Conservation (phyloP, 2,329 filamentous ascomycete genomes). For the Pezicula rhizophila region DNA sequence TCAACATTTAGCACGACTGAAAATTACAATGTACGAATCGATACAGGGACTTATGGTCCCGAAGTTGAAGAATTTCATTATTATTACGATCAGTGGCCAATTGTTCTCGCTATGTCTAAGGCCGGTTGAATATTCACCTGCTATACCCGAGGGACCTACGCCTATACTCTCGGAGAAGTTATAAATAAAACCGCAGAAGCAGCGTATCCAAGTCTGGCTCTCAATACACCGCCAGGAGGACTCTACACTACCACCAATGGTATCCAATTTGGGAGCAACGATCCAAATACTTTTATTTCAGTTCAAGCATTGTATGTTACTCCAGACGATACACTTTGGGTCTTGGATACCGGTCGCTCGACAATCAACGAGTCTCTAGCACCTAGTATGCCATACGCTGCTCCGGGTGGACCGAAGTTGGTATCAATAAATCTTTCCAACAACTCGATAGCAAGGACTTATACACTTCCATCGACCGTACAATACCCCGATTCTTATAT, state of each 20-base stretch:
- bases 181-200: slow-evolving; percentile 40
- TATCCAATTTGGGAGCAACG: slow-evolving; percentile 38
- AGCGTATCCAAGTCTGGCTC: slow-evolving; percentile 36
- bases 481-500: slow-evolving; percentile 40
- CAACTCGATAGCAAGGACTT: slow-evolving; percentile 27
- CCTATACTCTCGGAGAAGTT: slow-evolving; percentile 40
- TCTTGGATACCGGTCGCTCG: slow-evolving; percentile 38
- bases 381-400: slow-evolving; percentile 36
- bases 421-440: slow-evolving; percentile 35
- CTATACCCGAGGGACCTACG: no score
- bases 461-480: slow-evolving; percentile 35
- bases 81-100: no score
- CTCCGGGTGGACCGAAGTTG: slow-evolving; percentile 38
- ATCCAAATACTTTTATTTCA: slow-evolving; percentile 33
- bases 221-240: slow-evolving; percentile 28
- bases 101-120: no score
- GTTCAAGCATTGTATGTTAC: slow-evolving; percentile 41
- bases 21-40: no score
- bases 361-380: slow-evolving; percentile 29
- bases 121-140: no score
- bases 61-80: no score
- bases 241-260: slow-evolving; percentile 27
- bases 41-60: no score
- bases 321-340: slow-evolving; percentile 38
- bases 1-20: no score